A percentile compares a stretch with the other conserved stretches of the same genome.
phyloP scores from a whole-genome alignment of 2,329 filamentous ascomycete species.

The Arthrobotrys entomopaga region DNA sequence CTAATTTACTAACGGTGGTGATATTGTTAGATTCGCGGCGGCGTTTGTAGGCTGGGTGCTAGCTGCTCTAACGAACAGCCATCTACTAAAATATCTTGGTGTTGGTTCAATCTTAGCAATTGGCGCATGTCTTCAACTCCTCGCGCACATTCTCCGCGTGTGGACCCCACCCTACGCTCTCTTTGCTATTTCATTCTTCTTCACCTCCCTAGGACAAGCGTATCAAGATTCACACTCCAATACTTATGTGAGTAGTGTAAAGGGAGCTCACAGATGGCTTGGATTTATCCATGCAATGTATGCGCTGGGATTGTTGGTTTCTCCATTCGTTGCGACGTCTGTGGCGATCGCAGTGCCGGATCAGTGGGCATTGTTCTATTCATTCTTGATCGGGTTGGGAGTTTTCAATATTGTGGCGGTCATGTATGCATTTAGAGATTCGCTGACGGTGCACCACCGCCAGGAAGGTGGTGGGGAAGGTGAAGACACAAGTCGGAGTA shows the following conservation, averaged over 20 bases:
- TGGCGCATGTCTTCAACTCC: constrained; percentile 69
- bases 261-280: constrained; percentile 70
- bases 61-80: constrained; percentile 69
- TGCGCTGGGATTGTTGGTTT: constrained; percentile 68
- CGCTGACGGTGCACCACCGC: constrained; percentile 59
- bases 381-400: constrained; percentile 68
- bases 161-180: constrained; percentile 70
- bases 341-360: constrained; percentile 64
- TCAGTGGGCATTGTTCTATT: constrained; percentile 69
- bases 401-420: constrained; percentile 67
- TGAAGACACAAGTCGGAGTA: constrained; percentile 58
- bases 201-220: constrained; percentile 70
- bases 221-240: constrained; percentile 74
- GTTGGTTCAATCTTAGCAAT: constrained; percentile 69
- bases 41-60: constrained; percentile 61
- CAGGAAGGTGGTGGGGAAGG: constrained; percentile 47
- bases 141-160: constrained; percentile 68
- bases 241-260: constrained; percentile 68
- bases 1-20: constrained; percentile 60
- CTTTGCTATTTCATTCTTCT: constrained; percentile 69
- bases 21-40: constrained; percentile 65
- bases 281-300: constrained; percentile 74
- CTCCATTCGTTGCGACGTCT: constrained; percentile 68
- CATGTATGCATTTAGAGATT: constrained; percentile 66
- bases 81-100: constrained; percentile 67